Percentiles rank a stretch among this genome's conserved stretches.
Conservation (phyloP, 192 early-diverging fungal genomes). For the Coemansia sp. region DNA sequence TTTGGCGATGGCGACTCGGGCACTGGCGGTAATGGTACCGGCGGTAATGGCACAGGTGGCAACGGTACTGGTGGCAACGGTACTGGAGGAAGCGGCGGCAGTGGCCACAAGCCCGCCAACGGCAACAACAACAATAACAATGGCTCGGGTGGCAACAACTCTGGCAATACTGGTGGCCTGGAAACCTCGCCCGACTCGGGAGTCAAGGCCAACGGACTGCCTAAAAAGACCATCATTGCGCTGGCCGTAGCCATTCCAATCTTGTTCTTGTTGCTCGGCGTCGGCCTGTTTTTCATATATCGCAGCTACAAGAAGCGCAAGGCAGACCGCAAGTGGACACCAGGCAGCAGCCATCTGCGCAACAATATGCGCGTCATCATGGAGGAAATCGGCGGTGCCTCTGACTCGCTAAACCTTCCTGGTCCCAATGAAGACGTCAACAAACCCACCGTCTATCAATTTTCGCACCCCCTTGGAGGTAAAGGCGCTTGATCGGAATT, state of each 20-base stretch:
- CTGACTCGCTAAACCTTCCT: not conserved
- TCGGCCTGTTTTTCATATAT: constrained; percentile 26
- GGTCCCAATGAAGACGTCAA: not conserved
- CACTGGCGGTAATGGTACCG: not conserved
- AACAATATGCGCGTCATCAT: constrained; percentile 14
- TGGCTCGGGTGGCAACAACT: not conserved
- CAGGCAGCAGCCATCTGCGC: constrained; percentile 7
- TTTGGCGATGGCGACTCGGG: not conserved
- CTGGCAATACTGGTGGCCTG: not conserved
- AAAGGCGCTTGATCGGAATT: not conserved
- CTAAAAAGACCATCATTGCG: constrained; percentile 26
- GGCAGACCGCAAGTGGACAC: constrained; percentile 6
- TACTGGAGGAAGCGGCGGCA: constrained; percentile 7
- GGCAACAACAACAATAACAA: not conserved
- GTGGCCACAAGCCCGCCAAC: not conserved
- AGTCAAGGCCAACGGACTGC: not conserved
- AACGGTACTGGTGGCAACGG: not conserved
- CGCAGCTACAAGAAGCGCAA: constrained; percentile 28
- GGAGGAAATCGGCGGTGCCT: constrained; percentile 5
- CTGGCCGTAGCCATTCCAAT: constrained; percentile 21
- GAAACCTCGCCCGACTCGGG: not conserved
- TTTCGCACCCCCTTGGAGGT: not conserved
- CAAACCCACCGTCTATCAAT: not conserved
- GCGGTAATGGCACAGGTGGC: not conserved
- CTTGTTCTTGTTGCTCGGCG: constrained; percentile 23